phyloP scores from a whole-genome alignment of 768 basidiomycete species.

The Pisolithus sp. region DNA sequence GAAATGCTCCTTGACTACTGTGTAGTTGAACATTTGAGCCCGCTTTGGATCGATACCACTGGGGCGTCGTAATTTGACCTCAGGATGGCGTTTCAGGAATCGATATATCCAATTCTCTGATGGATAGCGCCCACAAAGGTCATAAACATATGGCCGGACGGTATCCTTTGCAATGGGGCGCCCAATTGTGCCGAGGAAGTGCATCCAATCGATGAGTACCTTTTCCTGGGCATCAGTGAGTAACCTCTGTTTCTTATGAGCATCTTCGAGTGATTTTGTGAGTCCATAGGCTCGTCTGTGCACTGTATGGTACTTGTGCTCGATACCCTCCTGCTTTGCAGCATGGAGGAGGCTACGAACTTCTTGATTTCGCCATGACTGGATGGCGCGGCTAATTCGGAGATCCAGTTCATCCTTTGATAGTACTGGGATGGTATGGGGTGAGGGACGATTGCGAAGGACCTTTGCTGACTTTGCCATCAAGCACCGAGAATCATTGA shows the following conservation, averaged over 20 bases:
- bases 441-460: background rate
- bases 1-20: conserved; percentile 13
- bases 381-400: background rate
- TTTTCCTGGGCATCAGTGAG: too few relatives aligned
- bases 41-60: conserved; percentile 18
- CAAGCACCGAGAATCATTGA: background rate
- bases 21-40: conserved; percentile 7
- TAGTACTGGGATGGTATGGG: too few relatives aligned
- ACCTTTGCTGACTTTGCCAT: background rate
- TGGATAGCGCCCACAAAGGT: too few relatives aligned
- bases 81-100: conserved; percentile 3
- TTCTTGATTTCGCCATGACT: background rate
- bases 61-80: conserved; percentile 19
- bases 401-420: background rate
- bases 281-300: background rate
- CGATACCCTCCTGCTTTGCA: background rate
- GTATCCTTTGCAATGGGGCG: too few relatives aligned
- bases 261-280: too few relatives aligned
- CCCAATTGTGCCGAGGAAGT: background rate
- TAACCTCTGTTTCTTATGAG: too few relatives aligned
- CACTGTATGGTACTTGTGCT: background rate
- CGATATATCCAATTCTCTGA: too few relatives aligned
- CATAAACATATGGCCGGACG: too few relatives aligned
- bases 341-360: background rate
- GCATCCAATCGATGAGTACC: background rate